Evolutionary conservation across 2,329 filamentous ascomycete genomes (phyloP), one percentile per base, ranked within the genome.

Genomic region (Hymenoscyphus fraxineus): DNA sequence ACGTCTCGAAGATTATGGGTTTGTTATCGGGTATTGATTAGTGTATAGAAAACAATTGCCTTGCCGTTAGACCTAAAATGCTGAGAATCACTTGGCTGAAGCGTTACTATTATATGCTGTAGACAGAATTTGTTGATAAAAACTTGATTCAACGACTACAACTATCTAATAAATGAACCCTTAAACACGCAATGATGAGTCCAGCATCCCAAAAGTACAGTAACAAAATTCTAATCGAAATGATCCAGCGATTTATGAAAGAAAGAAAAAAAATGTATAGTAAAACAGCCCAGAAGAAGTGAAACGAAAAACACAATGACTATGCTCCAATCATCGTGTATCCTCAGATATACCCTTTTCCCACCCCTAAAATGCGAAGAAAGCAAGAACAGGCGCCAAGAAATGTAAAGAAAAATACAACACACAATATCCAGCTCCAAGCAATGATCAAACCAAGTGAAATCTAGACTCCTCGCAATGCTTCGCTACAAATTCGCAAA

Each of bases 391-490:
- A 51, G 19, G n/a, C 9, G 1, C 19, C 12, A n/a, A n/a, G 15
- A 44, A 44, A 44, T n/a, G 15, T 13, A 54, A 54, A 27, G 22
- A 22, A 54, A 22, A 27, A 27, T 54, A 19, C 19, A 54, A 54
- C 12, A 54, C 22, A 27, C n/a, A 54, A 54, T 13, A 27, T 54
- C 10, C 47, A 54, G 22, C 47, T 22, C 44, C 47, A 27, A 22
- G 47, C 47, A 54, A 54, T 54, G 47, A 27, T 54, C 13, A 54
- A 12, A 27, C 19, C 47, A 22, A 54, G 13, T 22, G 22, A 16
- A 27, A 61, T 61, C 47, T 54, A 59, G 19, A 51, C 58, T 57
- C 62, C 62, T 60, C 60, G 57, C 47, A 47, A 65, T 63, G 51
- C 58, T 60, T 12, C 47, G 19, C 19, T 19, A 54, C 3, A 9